A percentile compares a stretch with the other conserved stretches of the same genome.
Conservation (phyloP, 768 basidiomycete species). For the Amyloporia xantha region DNA sequence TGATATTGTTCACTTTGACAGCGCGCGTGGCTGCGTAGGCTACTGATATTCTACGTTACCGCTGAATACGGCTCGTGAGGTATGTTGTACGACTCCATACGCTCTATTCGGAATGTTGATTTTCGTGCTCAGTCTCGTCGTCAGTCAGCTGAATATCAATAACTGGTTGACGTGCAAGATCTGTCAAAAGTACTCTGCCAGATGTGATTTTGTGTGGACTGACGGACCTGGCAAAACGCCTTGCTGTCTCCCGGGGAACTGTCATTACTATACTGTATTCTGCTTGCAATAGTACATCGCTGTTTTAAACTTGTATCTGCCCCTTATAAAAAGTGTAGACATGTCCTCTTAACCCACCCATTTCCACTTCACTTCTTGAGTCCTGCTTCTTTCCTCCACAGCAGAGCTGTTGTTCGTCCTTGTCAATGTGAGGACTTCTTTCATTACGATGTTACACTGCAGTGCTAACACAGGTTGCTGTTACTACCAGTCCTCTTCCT, state of each 20-base stretch:
- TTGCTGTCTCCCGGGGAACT: too few relatives aligned
- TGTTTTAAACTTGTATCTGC: background rate
- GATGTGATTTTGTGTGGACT: too few relatives aligned
- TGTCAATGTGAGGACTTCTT: constrained; percentile 24
- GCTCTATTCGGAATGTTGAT: too few relatives aligned
- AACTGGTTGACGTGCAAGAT: too few relatives aligned
- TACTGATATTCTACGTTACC: background rate
- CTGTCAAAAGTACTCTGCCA: too few relatives aligned
- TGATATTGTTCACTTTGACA: background rate
- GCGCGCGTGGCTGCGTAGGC: background rate
- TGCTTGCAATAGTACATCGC: background rate
- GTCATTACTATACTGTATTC: background rate
- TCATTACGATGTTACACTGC: background rate
- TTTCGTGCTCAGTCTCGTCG: too few relatives aligned
- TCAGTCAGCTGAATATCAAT: too few relatives aligned
- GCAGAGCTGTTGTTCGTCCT: constrained; percentile 44
- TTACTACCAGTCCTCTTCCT: constrained; percentile 15
- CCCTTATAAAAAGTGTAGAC: background rate
- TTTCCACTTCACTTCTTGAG: too few relatives aligned
- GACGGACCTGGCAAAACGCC: too few relatives aligned
- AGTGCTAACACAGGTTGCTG: background rate
- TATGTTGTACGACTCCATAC: too few relatives aligned
- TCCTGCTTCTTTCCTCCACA: constrained; percentile 26
- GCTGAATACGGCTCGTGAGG: background rate
- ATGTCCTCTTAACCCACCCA: too few relatives aligned